Conservation (phyloP, 2,329 filamentous ascomycete genomes). For the Xylaria sp. region DNA sequence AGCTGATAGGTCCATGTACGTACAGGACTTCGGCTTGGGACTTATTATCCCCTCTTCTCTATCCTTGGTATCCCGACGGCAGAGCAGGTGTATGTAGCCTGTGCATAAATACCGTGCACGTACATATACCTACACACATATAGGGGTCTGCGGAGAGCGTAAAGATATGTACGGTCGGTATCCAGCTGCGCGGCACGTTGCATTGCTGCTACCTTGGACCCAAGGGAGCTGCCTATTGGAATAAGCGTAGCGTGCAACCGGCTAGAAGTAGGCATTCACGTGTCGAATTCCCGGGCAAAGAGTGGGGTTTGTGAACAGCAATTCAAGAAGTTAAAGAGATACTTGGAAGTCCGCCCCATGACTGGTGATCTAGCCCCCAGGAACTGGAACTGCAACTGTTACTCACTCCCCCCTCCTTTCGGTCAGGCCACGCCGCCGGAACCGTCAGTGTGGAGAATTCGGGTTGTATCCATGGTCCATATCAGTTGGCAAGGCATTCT, state of each 20-base stretch:
- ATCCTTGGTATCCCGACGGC: slow-evolving; percentile 4
- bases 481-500: neutral
- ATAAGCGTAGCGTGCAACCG: neutral
- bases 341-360: slow-evolving; percentile 12
- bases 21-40: slow-evolving; percentile 25
- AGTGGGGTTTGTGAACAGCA: neutral
- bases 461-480: slow-evolving; percentile 2
- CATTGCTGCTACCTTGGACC: slow-evolving; percentile 26
- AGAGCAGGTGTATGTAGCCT: slow-evolving; percentile 15
- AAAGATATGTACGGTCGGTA: slow-evolving; percentile 11
- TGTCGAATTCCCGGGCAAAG: slow-evolving; percentile 16
- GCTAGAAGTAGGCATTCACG: slow-evolving; percentile 24
- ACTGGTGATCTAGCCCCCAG: slow-evolving; percentile 1
- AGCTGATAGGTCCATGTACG: slow-evolving; percentile 14
- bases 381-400: slow-evolving; percentile 17
- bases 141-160: neutral
- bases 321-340: slow-evolving; percentile 4
- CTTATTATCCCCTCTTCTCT: slow-evolving; percentile 17
- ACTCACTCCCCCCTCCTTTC: slow-evolving; percentile 7
- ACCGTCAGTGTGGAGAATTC: neutral
- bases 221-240: slow-evolving; percentile 4
- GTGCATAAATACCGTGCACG: slow-evolving; percentile 37
- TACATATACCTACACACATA: slow-evolving; percentile 3
- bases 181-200: slow-evolving; percentile 24
- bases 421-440: slow-evolving; percentile 19